These are phyloP conservation scores for Tylopilus subfusipes DNA, from an alignment of 768 basidiomycete species.

Conservation along the genomic window DNA sequence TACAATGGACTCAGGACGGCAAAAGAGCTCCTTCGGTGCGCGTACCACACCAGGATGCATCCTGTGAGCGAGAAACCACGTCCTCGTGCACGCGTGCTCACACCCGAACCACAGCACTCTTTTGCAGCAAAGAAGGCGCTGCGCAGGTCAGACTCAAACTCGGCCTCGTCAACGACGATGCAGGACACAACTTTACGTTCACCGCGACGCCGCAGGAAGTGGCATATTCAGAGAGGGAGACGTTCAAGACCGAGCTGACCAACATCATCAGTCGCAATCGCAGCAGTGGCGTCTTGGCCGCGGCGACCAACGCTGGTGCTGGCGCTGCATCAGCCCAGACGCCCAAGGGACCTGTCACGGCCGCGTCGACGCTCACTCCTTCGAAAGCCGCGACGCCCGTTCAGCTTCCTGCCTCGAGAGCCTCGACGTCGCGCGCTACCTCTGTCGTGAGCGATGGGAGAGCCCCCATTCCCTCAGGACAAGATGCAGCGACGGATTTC, in stretches of 20 bases:
- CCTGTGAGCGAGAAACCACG: slow-evolving; percentile 46
- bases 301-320: background rate
- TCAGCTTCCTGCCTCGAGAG: slow-evolving; percentile 32
- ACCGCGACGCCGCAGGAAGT: slow-evolving; percentile 53
- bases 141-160: slow-evolving; percentile 78
- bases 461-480: slow-evolving; percentile 53
- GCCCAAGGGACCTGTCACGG: slow-evolving; percentile 26
- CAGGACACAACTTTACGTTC: slow-evolving; percentile 82
- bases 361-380: slow-evolving; percentile 12
- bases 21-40: slow-evolving; percentile 61
- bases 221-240: slow-evolving; percentile 71
- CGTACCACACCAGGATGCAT: slow-evolving; percentile 55
- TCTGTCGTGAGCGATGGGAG: slow-evolving; percentile 57
- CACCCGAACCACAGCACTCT: slow-evolving; percentile 53
- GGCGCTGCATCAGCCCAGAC: slow-evolving; percentile 19
- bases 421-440: slow-evolving; percentile 56
- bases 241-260: slow-evolving; percentile 78
- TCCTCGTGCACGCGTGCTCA: slow-evolving; percentile 7
- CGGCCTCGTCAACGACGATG: slow-evolving; percentile 62
- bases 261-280: slow-evolving; percentile 75
- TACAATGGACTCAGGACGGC: slow-evolving; percentile 80
- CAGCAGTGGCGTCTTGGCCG: slow-evolving; percentile 26
- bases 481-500: slow-evolving; percentile 64
- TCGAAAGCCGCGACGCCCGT: slow-evolving; percentile 34
- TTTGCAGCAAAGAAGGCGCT: slow-evolving; percentile 82